Evolutionary conservation across 805 yeast genomes (phyloP), one percentile per base, ranked within the genome.

Genomic region (Hyphopichia homilentoma): DNA sequence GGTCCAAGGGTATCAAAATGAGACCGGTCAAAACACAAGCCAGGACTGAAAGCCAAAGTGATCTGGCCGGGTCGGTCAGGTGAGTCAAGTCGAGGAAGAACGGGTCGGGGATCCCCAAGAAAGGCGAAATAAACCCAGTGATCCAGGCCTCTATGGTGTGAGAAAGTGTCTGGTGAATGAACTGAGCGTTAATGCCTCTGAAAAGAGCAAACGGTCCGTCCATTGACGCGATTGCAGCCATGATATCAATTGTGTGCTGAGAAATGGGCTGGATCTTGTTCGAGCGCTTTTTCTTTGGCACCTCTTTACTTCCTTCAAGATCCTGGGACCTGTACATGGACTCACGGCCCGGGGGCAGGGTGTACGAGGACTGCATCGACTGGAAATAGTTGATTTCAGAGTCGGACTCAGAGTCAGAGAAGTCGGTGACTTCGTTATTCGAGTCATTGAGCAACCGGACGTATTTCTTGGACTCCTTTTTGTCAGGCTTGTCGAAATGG

Each of bases 141-240:
- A 88, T 68, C 97, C 97, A 89, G 1, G 96, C 86, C 50, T 85
- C 90, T 28, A 88, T 61, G 0, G 95, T 83, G 30, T 79, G 76
- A 2, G 81, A 75, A 13, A 87, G 64, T 0, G 95, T 83, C 33
- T 75, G 81, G 51, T 83, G 73, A 13, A 93, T 68, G 48, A 88
- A 90, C 0, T 95, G 72, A 2, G 95, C 82, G 51, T 84, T 82
- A 25, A 79, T 72, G 7, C 88, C 86, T 48, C 85, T 70, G 67
- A 85, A 79, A 7, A 81, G 56, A 3, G 88, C 87, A 45, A 76
- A 65, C 13, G 79, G 80, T 16, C 83, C 95, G 50, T 71, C 95
- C 59, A 70, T 79, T 16, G 87, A 73, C 46, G 74, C 71, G 34
- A 73, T 74, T 38, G 82, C 67, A 13, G 77, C 75, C 66, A 73